Evolutionary conservation across 306 rosid species (phyloP), one percentile per base, ranked within the genome.

Genomic region (Quercus ilex): DNA sequence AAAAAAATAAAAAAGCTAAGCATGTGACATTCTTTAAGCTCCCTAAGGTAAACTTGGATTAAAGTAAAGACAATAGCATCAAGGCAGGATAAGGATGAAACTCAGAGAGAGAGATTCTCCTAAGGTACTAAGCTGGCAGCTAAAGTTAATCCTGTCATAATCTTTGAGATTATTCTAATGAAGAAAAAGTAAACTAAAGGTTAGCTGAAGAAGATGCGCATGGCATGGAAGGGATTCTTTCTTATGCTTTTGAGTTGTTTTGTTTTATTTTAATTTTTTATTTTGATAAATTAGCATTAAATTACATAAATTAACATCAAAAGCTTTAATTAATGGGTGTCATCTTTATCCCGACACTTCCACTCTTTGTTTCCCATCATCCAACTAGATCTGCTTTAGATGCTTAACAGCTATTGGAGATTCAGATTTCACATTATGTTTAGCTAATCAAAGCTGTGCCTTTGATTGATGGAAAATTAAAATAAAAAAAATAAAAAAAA

Each of bases 281-380:
- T 64, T 11, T 65, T 76, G 71, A 71, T 76, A 41, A 74, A 78
- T 59, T 38, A 19, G 71, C 60, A 81, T 68, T 82, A 43, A 53
- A 28, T 49, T 81, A 83, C 80, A 80, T 74, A 71, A 83, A 72
- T 80, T 74, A 58, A 80, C 60, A 35, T 35, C 69, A 56, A 71
- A 12, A 21, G 30, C 21, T 28, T 80, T 87, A 85, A 80, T 84
- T 75, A 88, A 86, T 87, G 92, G 89, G 85, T 89, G 97, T 86
- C 90, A 93, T 88, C 83, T 90, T 87, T 87, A 83, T 93, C 76
- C 98, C 98, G 92, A 93, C 98, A 93, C 77, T 57, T 84, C 31
- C 81, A 87, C 7, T 80, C 81, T 73, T 69, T 84, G 97, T 91
- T 91, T 93, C 98, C 97, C 87, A 85, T 88, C 88, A 85, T 88